Base-by-base conservation (phyloP, 2,329 filamentous ascomycete genomes). In the Passalora sequoiae region DNA sequence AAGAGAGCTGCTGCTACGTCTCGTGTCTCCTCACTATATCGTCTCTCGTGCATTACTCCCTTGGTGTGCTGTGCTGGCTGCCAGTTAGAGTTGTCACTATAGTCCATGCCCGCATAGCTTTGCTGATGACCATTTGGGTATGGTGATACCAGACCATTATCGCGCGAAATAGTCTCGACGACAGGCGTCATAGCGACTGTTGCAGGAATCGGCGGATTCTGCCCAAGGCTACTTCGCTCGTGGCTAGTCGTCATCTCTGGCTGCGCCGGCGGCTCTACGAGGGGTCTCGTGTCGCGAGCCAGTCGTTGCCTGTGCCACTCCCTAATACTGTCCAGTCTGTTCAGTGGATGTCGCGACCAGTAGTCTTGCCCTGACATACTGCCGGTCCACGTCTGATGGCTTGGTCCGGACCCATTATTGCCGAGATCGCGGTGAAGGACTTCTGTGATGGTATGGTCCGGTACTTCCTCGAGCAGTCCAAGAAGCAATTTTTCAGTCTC, bases 11-110 rank as follows among this genome's bases (percentile, higher is more conserved):
- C 46, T 10, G 49, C 50, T 12, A 50, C 51, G 33, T 50, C 51
- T 24, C 51, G 40, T 9, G 51, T 52, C 37, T 54, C 49, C 28
- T 54, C 46, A 28, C 51, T 54, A 24, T 54, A 54, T 27, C 51
- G 29, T 17, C 47, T 28, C 40, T 52, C 43, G n/a, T 36, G 27
- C 4, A 43, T 21, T 6, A n/a, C 28, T 6, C 37, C 22, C 21
- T 35, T 21, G 21, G 2, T 32, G 21, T 35, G 16, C 16, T 44
- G 40, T 3, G 37, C 19, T 15, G 38, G 28, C n/a, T 39, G 37
- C 47, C 47, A 50, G 16, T 30, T 27, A n/a, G 32, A 19, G n/a
- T 33, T 39, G 1, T 21, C 38, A 22, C 20, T 21, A 8, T 36
- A 20, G 15, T 10, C 20, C 5, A 20, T 16, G 7, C 15, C 17